phyloP scores from a whole-genome alignment of 805 yeast species.

The Dipodascus geniculatus region DNA sequence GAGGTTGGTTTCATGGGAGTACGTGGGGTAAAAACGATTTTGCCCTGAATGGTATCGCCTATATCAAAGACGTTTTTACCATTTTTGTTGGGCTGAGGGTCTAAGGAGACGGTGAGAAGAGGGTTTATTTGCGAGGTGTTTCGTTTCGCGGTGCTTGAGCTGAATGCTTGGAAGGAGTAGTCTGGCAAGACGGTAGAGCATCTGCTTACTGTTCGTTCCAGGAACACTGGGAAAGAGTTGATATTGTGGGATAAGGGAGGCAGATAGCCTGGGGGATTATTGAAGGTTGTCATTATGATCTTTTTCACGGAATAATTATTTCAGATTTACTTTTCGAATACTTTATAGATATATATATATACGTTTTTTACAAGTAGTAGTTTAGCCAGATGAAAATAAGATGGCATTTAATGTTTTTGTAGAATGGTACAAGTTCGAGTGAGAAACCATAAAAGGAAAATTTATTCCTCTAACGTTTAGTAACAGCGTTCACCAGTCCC shows the following conservation, averaged over 20 bases:
- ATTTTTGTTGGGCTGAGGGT: not conserved
- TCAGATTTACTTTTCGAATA: too few species aligned
- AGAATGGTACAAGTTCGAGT: not conserved
- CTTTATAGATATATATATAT: too few species aligned
- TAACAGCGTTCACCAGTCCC: not conserved
- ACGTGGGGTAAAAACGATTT: not conserved
- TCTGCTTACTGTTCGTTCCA: not conserved
- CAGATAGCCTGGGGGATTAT: not conserved
- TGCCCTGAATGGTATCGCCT: not conserved
- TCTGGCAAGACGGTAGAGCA: not conserved
- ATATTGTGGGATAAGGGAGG: not conserved
- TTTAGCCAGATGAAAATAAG: too few species aligned
- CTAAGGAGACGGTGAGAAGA: not conserved
- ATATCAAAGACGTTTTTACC: not conserved
- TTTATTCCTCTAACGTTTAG: not conserved
- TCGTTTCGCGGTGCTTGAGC: not conserved
- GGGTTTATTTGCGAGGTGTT: not conserved
- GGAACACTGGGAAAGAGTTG: not conserved
- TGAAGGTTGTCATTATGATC: not conserved
- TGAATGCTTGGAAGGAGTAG: not conserved
- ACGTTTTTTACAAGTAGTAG: too few species aligned
- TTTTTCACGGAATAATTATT: too few species aligned
- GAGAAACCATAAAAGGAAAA: not conserved
- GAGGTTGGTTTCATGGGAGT: not conserved
- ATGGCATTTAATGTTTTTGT: not conserved